phyloP scores from a whole-genome alignment of 2,329 filamentous ascomycete species.

The Penicillium sp. region DNA sequence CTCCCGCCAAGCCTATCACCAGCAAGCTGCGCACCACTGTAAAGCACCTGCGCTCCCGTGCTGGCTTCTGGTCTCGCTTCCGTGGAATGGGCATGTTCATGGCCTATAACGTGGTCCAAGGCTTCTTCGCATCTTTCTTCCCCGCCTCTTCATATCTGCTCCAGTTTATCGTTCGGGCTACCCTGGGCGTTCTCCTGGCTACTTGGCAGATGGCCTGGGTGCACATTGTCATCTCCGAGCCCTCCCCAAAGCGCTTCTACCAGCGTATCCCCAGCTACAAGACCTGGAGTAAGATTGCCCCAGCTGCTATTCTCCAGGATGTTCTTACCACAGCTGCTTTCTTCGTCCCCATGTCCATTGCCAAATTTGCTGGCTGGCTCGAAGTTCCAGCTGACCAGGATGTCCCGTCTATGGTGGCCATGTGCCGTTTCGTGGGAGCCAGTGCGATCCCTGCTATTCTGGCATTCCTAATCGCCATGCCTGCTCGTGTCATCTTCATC shows the following conservation, averaged over 20 bases:
- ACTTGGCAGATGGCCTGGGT: conserved; percentile 77
- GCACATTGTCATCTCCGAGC: conserved; percentile 76
- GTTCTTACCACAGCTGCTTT: conserved; percentile 52
- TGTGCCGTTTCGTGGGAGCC: conserved; percentile 30
- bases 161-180: conserved; percentile 51
- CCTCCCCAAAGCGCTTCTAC: conserved; percentile 63
- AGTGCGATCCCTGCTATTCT: conserved; percentile 48
- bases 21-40: conserved; percentile 58
- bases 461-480: conserved; percentile 66
- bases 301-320: conserved; percentile 63
- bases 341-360: conserved; percentile 42
- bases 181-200: conserved; percentile 61
- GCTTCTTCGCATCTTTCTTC: conserved; percentile 47
- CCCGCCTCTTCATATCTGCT: conserved; percentile 40
- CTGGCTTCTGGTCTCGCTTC: conserved; percentile 65
- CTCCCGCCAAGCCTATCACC: conserved; percentile 60
- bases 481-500: conserved; percentile 71
- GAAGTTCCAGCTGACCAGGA: conserved; percentile 38
- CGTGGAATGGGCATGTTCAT: conserved; percentile 61
- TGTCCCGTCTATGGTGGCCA: conserved; percentile 32
- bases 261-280: conserved; percentile 66
- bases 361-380: conserved; percentile 47
- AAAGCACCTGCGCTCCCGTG: conserved; percentile 60
- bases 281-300: conserved; percentile 67
- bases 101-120: conserved; percentile 46